phyloP scores from a whole-genome alignment of 306 rosid species.

The Vigna trinervia region DNA sequence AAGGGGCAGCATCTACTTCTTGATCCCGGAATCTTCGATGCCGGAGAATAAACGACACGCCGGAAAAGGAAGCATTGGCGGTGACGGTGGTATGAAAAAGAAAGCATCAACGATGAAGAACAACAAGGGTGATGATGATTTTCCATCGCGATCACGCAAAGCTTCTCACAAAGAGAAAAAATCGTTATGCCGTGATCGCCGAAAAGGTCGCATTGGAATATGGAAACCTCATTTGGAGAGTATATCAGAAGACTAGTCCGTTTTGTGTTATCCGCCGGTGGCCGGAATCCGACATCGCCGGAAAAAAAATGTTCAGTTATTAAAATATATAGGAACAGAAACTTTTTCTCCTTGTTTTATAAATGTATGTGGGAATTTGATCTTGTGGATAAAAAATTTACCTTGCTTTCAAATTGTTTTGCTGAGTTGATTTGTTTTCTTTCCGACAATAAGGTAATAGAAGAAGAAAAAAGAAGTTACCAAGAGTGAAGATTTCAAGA shows the following conservation, averaged over 20 bases:
- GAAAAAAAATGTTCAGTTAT: conserved; percentile 42
- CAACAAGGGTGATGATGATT: background rate
- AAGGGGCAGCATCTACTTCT: conserved; percentile 87
- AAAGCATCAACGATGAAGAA: conserved; percentile 50
- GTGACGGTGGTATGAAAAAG: background rate
- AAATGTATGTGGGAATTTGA: conserved; percentile 46
- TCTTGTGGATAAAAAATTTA: conserved; percentile 67
- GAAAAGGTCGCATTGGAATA: conserved; percentile 56
- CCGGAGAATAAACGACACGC: conserved; percentile 57
- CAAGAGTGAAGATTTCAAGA: conserved; percentile 1
- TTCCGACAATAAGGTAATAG: background rate
- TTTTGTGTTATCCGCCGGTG: background rate
- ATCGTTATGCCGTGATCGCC: conserved; percentile 61
- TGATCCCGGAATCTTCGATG: conserved; percentile 77
- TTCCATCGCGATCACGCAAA: conserved; percentile 1
- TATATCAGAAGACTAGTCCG: conserved; percentile 64
- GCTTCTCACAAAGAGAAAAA: conserved; percentile 53
- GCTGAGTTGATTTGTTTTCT: conserved; percentile 44
- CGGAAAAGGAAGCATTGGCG: background rate
- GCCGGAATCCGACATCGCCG: conserved; percentile 36
- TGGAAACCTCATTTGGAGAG: conserved; percentile 84
- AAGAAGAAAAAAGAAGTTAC: background rate
- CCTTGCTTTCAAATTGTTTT: conserved; percentile 30
- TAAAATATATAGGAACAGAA: conserved; percentile 41
- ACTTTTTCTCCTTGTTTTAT: conserved; percentile 35